phyloP scores from a whole-genome alignment of 495 filamentous ascomycete genomes.

The Hypoxylon trugodes region DNA sequence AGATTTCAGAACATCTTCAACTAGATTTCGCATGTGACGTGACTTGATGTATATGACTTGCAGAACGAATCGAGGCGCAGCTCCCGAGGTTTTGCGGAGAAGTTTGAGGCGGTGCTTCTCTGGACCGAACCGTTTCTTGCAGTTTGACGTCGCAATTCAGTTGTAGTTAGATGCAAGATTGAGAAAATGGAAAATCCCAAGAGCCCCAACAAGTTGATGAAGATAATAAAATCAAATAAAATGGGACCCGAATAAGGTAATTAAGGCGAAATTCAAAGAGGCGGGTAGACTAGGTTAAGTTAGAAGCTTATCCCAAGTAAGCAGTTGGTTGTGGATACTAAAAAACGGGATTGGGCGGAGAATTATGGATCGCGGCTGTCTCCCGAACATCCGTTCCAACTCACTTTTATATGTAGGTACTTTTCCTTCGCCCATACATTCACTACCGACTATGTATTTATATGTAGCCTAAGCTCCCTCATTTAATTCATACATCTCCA shows the following conservation, averaged over 20 bases:
- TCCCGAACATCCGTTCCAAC: constrained; percentile 24
- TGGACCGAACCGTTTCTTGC: constrained; percentile 20
- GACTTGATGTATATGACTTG: constrained; percentile 35
- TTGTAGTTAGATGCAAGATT: too few species aligned
- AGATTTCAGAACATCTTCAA: constrained; percentile 17
- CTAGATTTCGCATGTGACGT: constrained; percentile 23
- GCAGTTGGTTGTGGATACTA: constrained; percentile 16
- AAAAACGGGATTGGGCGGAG: constrained; percentile 27
- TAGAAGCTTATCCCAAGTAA: constrained; percentile 17
- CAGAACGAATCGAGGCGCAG: constrained; percentile 38
- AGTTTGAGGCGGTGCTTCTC: constrained; percentile 27
- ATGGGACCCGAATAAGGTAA: constrained; percentile 15
- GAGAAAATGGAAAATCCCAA: not conserved
- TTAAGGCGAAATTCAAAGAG: constrained; percentile 30
- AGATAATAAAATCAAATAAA: constrained; percentile 2
- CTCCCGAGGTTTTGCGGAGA: constrained; percentile 9
- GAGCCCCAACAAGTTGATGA: not conserved
- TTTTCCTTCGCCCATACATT: not conserved
- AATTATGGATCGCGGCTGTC: constrained; percentile 16
- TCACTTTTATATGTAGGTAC: not conserved
- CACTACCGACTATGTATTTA: not conserved
- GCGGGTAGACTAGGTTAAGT: constrained; percentile 32
- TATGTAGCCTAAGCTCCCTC: too few species aligned
- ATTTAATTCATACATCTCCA: constrained; percentile 1
- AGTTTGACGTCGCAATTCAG: not conserved